Base-by-base conservation (phyloP, 306 rosid species). In the Prosopis cineraria region DNA sequence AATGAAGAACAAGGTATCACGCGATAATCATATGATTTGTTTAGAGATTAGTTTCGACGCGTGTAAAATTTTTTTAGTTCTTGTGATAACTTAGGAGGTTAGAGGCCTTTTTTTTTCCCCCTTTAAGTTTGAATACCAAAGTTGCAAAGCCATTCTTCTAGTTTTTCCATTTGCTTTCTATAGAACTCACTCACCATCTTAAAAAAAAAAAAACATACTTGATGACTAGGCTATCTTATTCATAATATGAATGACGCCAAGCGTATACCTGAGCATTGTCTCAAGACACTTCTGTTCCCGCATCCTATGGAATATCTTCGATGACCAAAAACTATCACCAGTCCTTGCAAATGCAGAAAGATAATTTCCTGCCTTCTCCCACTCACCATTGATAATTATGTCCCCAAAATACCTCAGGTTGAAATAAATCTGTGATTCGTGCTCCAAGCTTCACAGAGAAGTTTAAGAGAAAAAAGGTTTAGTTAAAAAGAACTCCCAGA, bases 331-430 rank as follows among this genome's bases (percentile, higher is more conserved):
- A 62, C 29, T 63, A 43, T 75, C 79, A 62, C 39, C 60, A 1
- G 39, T 53, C 48, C 40, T 45, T 63, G 71, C 45, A 33, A 75
- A 75, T 11, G 79, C 70, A 75, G 72, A 75, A 62, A 62, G 47
- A 33, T 63, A 75, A 10, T 75, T 65, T 27, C 45, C 72, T n/a
- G 79, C 79, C 44, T 62, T 62, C 60, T 75, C 63, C 79, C 79
- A 75, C 22, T 75, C 79, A 45, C 79, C 72, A 13, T 31, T 33
- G 79, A 63, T 22, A 31, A 75, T 33, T 17, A 3, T n/a, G 20
- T 75, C 79, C 55, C 79, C 72, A 34, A 75, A 63, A 75, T 75
- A 75, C 27, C 52, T 45, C 36, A 75, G 19, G 14, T 75, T 75
- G 79, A 75, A 75, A 34, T 62, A 75, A 34, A 75, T 8, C 1